Evolutionary conservation across 2,329 filamentous ascomycete genomes (phyloP).

Genomic region (Fusarium redolens): DNA sequence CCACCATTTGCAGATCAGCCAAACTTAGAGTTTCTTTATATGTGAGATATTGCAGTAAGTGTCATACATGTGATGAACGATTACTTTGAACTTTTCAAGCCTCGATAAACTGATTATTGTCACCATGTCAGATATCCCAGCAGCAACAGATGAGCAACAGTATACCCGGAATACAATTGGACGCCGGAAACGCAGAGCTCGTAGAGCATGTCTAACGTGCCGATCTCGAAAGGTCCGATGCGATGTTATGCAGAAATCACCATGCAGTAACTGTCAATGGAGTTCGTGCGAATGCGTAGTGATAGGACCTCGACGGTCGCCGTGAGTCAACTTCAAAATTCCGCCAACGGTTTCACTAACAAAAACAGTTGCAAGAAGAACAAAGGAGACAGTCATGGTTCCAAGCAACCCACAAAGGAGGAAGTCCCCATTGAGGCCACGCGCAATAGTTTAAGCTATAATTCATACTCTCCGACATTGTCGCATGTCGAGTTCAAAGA

Average conservation of each 20-base stretch:
- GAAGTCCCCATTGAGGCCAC: background rate
- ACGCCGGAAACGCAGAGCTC: background rate
- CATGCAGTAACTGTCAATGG: conserved; percentile 16
- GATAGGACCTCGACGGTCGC: background rate
- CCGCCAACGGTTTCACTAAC: background rate
- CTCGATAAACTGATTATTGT: fast-evolving
- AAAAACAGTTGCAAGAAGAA: background rate
- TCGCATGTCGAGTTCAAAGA: background rate
- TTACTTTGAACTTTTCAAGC: fast-evolving
- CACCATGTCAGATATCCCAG: background rate
- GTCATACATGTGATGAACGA: fast-evolving
- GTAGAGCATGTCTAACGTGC: conserved; percentile 5
- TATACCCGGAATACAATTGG: background rate
- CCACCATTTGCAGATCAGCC: background rate
- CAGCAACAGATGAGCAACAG: background rate
- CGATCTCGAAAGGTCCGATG: conserved; percentile 16
- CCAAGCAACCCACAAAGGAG: too few species aligned
- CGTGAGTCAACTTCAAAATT: background rate
- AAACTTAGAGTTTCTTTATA: background rate
- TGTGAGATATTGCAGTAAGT: background rate
- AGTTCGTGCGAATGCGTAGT: conserved; percentile 3
- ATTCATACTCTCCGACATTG: background rate
- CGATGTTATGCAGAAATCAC: conserved; percentile 9
- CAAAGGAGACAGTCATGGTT: background rate
- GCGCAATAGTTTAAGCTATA: background rate